These are phyloP conservation scores for Trametes maxima DNA, from an alignment of 768 basidiomycete species.

Conservation along the genomic window DNA sequence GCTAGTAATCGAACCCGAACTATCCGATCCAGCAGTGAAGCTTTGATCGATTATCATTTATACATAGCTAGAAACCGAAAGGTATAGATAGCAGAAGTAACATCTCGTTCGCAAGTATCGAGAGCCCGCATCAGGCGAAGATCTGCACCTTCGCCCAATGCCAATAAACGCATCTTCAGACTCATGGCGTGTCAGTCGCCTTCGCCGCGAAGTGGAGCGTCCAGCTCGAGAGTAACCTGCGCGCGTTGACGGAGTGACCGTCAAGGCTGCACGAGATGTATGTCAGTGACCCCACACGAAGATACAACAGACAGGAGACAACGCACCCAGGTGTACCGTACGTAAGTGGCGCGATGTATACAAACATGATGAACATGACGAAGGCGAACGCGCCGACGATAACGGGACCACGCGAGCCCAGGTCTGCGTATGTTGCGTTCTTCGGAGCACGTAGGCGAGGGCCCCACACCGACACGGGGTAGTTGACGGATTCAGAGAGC, in stretches of 20 bases:
- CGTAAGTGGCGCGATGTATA: constrained; percentile 86
- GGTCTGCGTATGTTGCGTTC: constrained; percentile 59
- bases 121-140: neutral
- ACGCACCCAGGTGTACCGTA: constrained; percentile 96
- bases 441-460: constrained; percentile 36
- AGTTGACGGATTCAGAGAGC: constrained; percentile 88
- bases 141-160: neutral
- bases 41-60: too few relatives aligned
- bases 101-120: too few relatives aligned
- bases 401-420: constrained; percentile 76
- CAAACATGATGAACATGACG: constrained; percentile 63
- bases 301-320: constrained; percentile 7
- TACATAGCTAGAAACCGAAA: too few relatives aligned
- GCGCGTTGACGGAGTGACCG: constrained; percentile 81
- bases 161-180: too few relatives aligned
- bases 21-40: too few relatives aligned
- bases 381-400: constrained; percentile 59
- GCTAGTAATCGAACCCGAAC: too few relatives aligned
- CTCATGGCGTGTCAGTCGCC: constrained; percentile 26
- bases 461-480: constrained; percentile 80
- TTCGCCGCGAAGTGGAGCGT: constrained; percentile 91
- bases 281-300: neutral
- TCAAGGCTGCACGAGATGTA: constrained; percentile 58
- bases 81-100: too few relatives aligned
- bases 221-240: constrained; percentile 86